A percentile compares a stretch with the other conserved stretches of the same genome.
These are phyloP conservation scores for Pyracantha coccinea DNA, from an alignment of 331 rosid species.

Conservation along the genomic window DNA sequence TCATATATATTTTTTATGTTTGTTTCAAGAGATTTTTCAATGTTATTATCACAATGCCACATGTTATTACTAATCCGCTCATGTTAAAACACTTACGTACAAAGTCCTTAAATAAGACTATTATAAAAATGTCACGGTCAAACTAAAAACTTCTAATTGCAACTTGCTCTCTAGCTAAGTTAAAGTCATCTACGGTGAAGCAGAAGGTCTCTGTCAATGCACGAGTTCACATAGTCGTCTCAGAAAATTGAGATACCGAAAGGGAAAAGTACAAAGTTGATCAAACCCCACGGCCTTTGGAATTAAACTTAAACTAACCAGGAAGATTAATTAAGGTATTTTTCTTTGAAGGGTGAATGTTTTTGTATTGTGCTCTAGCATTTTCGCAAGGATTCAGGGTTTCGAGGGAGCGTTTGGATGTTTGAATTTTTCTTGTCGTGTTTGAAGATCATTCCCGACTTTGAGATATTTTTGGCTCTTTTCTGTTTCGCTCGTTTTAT, in stretches of 20 bases:
- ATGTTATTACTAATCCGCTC: not conserved
- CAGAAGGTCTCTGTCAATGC: not conserved
- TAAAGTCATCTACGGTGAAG: not conserved
- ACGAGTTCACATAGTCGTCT: not conserved
- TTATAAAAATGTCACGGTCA: too few relatives aligned
- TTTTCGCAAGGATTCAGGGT: not conserved
- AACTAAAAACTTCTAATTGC: not conserved
- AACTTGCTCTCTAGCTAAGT: not conserved
- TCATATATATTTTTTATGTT: too few relatives aligned
- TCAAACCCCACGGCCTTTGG: not conserved
- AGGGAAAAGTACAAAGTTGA: not conserved
- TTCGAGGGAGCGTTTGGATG: slow-evolving; percentile 4
- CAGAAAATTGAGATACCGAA: not conserved
- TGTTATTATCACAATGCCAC: not conserved
- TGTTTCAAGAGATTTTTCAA: too few relatives aligned
- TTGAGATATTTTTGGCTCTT: slow-evolving; percentile 3
- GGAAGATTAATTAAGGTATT: not conserved
- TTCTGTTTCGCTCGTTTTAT: not conserved
- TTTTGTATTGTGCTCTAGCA: not conserved
- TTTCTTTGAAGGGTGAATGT: not conserved
- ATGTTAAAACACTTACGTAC: too few relatives aligned
- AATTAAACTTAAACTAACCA: not conserved
- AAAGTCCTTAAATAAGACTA: too few relatives aligned
- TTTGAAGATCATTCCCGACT: slow-evolving; percentile 8
- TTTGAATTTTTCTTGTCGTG: slow-evolving; percentile 11